These are phyloP conservation scores for Murraya koenigii DNA, from an alignment of 345 rosid species.

Conservation along the genomic window DNA sequence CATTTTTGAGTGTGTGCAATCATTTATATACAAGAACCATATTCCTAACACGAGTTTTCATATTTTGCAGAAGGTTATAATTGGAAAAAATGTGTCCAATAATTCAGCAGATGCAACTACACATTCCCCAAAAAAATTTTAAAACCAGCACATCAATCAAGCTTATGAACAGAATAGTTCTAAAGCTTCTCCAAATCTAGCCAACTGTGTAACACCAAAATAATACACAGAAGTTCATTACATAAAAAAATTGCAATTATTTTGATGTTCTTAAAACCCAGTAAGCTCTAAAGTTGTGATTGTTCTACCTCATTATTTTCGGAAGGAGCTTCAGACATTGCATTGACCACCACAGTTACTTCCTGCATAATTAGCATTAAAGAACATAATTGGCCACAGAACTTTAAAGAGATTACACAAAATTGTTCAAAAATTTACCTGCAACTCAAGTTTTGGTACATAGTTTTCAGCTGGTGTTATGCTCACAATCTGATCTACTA, in stretches of 20 bases:
- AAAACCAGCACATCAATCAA: not conserved
- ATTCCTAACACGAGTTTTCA: not conserved
- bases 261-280: not conserved
- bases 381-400: constrained; percentile 4
- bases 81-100: not conserved
- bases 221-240: not conserved
- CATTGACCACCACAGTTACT: constrained; percentile 42
- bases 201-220: not conserved
- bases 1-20: not conserved
- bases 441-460: constrained; percentile 42
- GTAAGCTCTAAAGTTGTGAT: constrained; percentile 1
- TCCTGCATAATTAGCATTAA: constrained; percentile 48
- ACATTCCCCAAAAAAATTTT: not conserved
- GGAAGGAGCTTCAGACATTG: constrained; percentile 33
- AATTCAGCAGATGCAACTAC: not conserved
- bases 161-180: constrained; percentile 4
- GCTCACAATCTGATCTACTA: constrained; percentile 75
- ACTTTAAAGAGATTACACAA: constrained; percentile 14
- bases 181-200: not conserved
- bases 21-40: not conserved
- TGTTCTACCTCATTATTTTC: constrained; percentile 52
- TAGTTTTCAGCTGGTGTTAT: constrained; percentile 68
- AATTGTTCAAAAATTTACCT: constrained; percentile 31
- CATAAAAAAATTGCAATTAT: not conserved
- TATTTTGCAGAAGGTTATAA: not conserved